Base-by-base conservation (phyloP, 2,329 filamentous ascomycete genomes). In the Bertia moriformis region DNA sequence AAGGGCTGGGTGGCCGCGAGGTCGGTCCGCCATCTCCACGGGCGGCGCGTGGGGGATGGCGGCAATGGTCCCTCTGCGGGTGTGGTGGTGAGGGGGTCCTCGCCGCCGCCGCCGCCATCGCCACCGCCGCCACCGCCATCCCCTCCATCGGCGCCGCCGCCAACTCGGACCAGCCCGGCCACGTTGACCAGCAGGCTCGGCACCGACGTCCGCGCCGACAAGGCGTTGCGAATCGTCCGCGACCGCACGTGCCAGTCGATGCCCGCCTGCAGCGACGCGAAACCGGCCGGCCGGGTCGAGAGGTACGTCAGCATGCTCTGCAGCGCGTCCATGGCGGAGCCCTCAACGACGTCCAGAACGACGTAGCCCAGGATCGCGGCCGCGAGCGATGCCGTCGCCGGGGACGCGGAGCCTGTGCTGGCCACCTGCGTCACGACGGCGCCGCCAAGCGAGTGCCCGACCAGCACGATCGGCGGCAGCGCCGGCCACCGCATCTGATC, bases 191-290 rank as follows among this genome's bases (percentile, higher is more conserved):
- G 62, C 13, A 98, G 61, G 2, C 80, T 80, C 1, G 91, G 91
- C 12, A 96, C 91, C 36, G 84, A 93, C 1, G 81, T 83, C 38
- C 85, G 70, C 2, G 91, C 91, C n/a, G 85, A 91, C 18, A 77
- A 70, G 3, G 73, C 70, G 54, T 91, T 91, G 42, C 91, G 74
- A 46, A 98, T 72, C 12, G 89, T 95, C 37, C 89, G 74, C 10
- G 85, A 87, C 33, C 88, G 78, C 18, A 87, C 75, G 56, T 98
- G 91, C 91, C 91, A 98, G 50, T 93, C 85, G 46, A 98, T 86
- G 4, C 81, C 89, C 3, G 81, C 73, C 45, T 82, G 70, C 15
- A 94, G 48, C 12, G 76, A 81, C n/a, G 75, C 65, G 51, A 98
- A 98, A 2, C 78, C 74, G 5, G 67, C 65, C 0, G 91, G 91